Conservation (phyloP, 495 filamentous ascomycete genomes). For the Xylaria longipes region DNA sequence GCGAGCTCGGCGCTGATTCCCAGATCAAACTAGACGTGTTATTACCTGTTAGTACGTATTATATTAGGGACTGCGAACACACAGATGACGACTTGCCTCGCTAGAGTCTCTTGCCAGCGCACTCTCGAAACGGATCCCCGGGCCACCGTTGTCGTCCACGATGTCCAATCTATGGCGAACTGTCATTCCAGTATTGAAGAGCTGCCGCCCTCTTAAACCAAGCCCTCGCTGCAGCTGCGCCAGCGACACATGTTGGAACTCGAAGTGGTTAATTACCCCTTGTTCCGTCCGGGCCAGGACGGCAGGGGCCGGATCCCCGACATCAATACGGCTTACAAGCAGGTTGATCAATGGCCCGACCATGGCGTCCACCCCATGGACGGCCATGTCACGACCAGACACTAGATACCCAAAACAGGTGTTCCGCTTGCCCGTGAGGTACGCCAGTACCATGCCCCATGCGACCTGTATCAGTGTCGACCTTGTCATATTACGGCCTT, state of each 20-base stretch:
- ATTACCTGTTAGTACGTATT: too few relatives aligned
- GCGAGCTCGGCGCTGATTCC: too few relatives aligned
- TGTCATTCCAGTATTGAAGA: not conserved
- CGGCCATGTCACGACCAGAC: not conserved
- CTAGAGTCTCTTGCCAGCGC: too few relatives aligned
- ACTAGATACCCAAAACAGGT: not conserved
- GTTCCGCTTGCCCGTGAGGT: not conserved
- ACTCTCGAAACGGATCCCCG: too few relatives aligned
- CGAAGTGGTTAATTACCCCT: not conserved
- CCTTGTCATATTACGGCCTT: not conserved
- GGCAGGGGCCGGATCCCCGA: not conserved
- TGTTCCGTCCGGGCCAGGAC: not conserved
- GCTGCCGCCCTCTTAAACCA: not conserved
- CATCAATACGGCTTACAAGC: not conserved
- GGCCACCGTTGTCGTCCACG: slow-evolving; percentile 1
- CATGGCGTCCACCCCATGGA: not conserved
- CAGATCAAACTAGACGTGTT: too few relatives aligned
- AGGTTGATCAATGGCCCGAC: not conserved
- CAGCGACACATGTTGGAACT: not conserved
- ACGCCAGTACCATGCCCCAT: not conserved
- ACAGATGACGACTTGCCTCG: too few relatives aligned
- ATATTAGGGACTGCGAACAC: too few relatives aligned
- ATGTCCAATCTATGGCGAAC: not conserved
- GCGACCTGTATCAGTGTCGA: not conserved
- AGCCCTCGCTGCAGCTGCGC: not conserved